phyloP scores from a whole-genome alignment of 1,284 basidiomycete genomes.

The Apiotrichum akiyoshidainum region DNA sequence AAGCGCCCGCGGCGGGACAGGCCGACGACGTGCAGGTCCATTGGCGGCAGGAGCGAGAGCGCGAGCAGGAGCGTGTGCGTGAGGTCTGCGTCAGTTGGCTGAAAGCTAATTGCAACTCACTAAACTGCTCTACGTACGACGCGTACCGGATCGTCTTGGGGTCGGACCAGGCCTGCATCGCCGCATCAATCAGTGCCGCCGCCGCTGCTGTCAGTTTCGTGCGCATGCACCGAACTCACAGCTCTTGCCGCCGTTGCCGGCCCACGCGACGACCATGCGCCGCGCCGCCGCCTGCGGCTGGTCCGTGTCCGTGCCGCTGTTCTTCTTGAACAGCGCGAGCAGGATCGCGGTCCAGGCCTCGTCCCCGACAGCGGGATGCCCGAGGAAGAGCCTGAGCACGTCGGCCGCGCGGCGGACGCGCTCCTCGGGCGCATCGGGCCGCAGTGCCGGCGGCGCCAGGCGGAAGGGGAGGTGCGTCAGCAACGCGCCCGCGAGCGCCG shows the following conservation, averaged over 20 bases:
- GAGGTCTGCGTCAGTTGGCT: conserved; percentile 55
- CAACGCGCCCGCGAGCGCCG: conserved; percentile 26
- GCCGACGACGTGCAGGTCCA: conserved; percentile 51
- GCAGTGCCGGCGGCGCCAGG: background rate
- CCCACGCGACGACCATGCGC: conserved; percentile 39
- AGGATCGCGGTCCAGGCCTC: conserved; percentile 39
- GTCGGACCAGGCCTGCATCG: conserved; percentile 48
- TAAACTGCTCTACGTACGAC: conserved; percentile 40
- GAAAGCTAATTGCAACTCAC: conserved; percentile 24
- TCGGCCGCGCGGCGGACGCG: conserved; percentile 24
- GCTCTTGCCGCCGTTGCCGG: conserved; percentile 21
- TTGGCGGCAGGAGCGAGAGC: conserved; percentile 60
- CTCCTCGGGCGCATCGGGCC: conserved; percentile 22
- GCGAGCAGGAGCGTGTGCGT: conserved; percentile 67
- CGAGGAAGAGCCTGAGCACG: conserved; percentile 30
- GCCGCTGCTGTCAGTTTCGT: conserved; percentile 10
- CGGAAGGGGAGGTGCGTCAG: conserved; percentile 24
- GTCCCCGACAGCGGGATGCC: conserved; percentile 21
- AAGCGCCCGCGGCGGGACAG: conserved; percentile 60
- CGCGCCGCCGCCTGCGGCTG: conserved; percentile 17
- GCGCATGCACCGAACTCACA: conserved; percentile 8
- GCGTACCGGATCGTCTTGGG: conserved; percentile 48
- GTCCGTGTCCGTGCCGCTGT: background rate
- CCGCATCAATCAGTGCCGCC: conserved; percentile 34
- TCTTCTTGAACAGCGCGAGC: conserved; percentile 6